Percentiles rank a stretch among this genome's conserved stretches.
Conservation (phyloP, 78 protist genomes). For the Protostelium mycophagum region DNA sequence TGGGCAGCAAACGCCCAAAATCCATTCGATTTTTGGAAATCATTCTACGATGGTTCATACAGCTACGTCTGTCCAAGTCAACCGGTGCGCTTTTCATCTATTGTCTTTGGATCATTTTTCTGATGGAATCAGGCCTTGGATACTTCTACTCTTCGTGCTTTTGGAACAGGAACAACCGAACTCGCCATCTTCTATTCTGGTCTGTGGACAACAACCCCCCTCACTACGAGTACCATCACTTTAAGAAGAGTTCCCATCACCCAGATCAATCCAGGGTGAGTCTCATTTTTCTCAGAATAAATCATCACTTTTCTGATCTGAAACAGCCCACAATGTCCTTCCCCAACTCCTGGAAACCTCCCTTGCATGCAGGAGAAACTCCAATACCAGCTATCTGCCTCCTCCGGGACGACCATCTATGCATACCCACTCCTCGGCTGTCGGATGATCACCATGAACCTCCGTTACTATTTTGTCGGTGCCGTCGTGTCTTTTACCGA, state of each 20-base stretch:
- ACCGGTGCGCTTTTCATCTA: background rate
- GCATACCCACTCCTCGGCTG: background rate
- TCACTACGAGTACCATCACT: background rate
- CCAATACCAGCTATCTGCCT: background rate
- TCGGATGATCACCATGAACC: background rate
- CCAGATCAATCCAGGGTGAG: too few species aligned
- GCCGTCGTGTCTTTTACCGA: background rate
- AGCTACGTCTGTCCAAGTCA: background rate
- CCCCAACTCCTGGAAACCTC: background rate
- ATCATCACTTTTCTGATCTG: background rate
- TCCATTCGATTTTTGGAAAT: background rate
- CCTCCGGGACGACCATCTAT: background rate
- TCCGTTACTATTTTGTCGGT: background rate
- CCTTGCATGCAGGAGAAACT: background rate
- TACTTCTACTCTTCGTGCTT: background rate
- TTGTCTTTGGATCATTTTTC: background rate
- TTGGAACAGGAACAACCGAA: background rate
- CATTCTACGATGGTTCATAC: background rate
- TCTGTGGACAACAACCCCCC: background rate
- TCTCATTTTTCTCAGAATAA: background rate
- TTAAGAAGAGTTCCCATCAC: background rate
- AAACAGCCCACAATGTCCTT: background rate
- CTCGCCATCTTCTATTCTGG: background rate
- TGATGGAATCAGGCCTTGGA: background rate
- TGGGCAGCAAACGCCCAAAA: background rate